These are phyloP conservation scores for Russula sp. DNA, from an alignment of 768 basidiomycete species.

Conservation along the genomic window DNA sequence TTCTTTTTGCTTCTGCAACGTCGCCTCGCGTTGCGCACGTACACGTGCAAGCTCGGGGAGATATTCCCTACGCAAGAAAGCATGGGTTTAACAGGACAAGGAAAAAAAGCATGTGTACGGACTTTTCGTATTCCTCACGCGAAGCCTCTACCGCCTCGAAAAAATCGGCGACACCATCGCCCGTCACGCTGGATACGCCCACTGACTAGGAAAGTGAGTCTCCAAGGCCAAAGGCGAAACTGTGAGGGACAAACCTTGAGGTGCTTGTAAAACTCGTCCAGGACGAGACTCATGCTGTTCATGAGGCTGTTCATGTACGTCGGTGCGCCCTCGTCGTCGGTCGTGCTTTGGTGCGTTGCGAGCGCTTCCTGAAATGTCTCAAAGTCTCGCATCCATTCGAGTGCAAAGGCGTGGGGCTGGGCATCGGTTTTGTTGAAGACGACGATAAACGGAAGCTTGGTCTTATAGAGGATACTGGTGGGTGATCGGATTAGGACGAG, in stretches of 20 bases:
- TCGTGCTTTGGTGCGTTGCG: conserved; percentile 57
- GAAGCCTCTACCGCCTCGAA: conserved; percentile 88
- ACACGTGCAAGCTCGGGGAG: conserved; percentile 82
- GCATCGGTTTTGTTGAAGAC: conserved; percentile 99
- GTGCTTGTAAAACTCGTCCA: conserved; percentile 98
- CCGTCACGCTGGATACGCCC: conserved; percentile 93
- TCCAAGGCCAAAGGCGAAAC: neutral
- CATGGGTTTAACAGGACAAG: neutral
- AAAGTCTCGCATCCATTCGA: conserved; percentile 99
- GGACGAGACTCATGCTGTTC: conserved; percentile 97
- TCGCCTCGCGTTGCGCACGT: conserved; percentile 54
- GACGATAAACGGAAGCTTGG: conserved; percentile 91
- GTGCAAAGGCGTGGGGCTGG: conserved; percentile 79
- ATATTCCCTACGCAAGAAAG: conserved; percentile 60
- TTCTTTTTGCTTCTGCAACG: conserved; percentile 58
- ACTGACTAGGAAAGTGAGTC: conserved; percentile 55
- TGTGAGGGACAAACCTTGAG: conserved; percentile 57
- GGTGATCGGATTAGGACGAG: neutral
- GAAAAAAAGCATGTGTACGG: conserved; percentile 27
- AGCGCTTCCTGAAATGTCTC: conserved; percentile 91
- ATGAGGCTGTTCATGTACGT: conserved; percentile 98
- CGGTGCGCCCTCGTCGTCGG: conserved; percentile 81
- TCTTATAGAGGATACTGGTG: conserved; percentile 91
- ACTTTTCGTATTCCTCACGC: conserved; percentile 86
- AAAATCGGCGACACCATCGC: conserved; percentile 89